A percentile compares a stretch with the other conserved stretches of the same genome.
Conservation (phyloP, 2,329 filamentous ascomycete species). For the Dichotomopilus funicola region DNA sequence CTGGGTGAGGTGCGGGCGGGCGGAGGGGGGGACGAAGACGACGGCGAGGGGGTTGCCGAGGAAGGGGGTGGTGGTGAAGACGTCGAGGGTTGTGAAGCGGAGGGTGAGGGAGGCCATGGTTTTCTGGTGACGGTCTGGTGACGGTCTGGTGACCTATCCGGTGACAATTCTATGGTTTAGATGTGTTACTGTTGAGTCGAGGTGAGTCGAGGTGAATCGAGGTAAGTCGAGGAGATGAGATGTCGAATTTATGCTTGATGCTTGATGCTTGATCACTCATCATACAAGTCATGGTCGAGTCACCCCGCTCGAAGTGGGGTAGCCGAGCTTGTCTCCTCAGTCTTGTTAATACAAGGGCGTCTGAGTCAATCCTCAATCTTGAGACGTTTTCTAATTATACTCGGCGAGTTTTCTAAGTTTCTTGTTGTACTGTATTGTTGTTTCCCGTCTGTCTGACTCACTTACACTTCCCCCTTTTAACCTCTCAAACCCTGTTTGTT, state of each 20-base stretch:
- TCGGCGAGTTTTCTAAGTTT: neutral
- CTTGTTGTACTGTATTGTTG: no score
- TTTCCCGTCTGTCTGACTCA: no score
- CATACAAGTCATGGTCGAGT: neutral
- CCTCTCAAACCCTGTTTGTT: no score
- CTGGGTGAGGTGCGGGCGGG: slow-evolving; percentile 38
- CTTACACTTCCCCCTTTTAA: no score
- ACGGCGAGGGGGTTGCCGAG: slow-evolving; percentile 56
- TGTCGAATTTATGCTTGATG: no score
- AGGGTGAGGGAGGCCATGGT: slow-evolving; percentile 26
- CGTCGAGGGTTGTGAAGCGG: slow-evolving; percentile 48
- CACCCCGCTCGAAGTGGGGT: slow-evolving; percentile 3
- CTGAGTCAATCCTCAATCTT: neutral
- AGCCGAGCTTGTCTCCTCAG: no score
- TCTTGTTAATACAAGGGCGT: neutral
- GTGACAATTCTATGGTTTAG: no score
- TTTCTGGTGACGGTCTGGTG: no score
- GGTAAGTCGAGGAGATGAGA: no score
- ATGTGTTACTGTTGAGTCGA: no score
- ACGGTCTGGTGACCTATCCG: no score
- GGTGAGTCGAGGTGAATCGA: no score
- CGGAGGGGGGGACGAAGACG: slow-evolving; percentile 42
- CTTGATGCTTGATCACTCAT: neutral
- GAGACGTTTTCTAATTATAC: neutral
- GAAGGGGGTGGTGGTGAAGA: slow-evolving; percentile 48